These are phyloP conservation scores for Phytophthora ramorum DNA, from an alignment of 352 stramenopile genomes.

Conservation along the genomic window DNA sequence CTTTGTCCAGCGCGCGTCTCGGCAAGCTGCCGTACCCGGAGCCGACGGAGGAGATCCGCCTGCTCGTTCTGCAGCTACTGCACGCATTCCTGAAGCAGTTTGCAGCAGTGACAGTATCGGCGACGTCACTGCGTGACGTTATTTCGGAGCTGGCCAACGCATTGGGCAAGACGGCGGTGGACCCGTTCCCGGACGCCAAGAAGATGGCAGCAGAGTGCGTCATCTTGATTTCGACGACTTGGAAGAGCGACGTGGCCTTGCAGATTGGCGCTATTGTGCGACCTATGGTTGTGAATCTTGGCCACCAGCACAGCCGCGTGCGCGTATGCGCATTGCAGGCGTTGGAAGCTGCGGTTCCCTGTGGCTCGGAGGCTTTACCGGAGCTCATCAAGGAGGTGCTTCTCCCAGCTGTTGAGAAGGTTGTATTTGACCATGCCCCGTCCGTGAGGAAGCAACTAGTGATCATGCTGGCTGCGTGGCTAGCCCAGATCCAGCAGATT, in stretches of 20 bases:
- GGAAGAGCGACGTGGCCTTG: constrained; percentile 65
- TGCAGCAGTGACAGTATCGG: constrained; percentile 11
- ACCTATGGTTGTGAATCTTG: constrained; percentile 71
- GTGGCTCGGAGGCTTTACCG: constrained; percentile 63
- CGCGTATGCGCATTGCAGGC: constrained; percentile 79
- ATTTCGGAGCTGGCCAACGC: constrained; percentile 75
- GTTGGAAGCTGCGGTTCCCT: constrained; percentile 74
- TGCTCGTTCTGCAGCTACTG: constrained; percentile 72
- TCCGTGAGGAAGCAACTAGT: constrained; percentile 79
- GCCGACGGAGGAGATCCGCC: constrained; percentile 82
- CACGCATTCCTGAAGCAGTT: constrained; percentile 66
- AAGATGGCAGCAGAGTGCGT: constrained; percentile 73
- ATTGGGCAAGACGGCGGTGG: constrained; percentile 72
- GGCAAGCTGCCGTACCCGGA: constrained; percentile 83
- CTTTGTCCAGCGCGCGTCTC: constrained; percentile 56
- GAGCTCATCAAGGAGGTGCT: constrained; percentile 84
- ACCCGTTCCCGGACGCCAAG: constrained; percentile 86
- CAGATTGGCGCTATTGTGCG: constrained; percentile 76
- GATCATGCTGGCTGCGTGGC: constrained; percentile 65
- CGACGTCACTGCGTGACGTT: constrained; percentile 52
- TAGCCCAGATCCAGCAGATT: constrained; percentile 57
- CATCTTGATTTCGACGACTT: constrained; percentile 59
- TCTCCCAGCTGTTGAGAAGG: constrained; percentile 66
- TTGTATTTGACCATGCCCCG: constrained; percentile 73
- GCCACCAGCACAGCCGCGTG: constrained; percentile 85